Base-by-base conservation (phyloP, 805 yeast species). In the Kodamaea laetipori region DNA sequence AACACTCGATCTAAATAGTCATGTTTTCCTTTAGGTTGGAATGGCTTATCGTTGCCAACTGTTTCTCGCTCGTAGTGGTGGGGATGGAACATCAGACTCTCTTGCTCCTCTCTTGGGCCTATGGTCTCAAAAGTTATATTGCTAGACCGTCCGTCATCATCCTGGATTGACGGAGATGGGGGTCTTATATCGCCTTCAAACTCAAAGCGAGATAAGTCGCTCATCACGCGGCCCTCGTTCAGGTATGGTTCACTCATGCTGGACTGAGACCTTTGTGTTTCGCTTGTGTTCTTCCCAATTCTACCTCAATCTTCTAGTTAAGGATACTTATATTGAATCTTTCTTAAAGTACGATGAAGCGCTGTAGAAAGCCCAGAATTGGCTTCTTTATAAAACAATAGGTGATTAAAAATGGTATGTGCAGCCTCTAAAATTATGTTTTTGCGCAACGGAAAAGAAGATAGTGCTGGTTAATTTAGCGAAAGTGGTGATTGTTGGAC, bases 131-230 rank as follows among this genome's bases (percentile, higher is more conserved):
- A 46, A 7, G 47, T 43, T 4, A 44, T 40, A 7, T 41, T 32
- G 12, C 48, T 46, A 25, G 43, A 44, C 12, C 39, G 37, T 6
- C 37, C 50, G 31, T 42, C 54, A 21, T 24, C 48, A n/a, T 30
- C 12, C 3, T 32, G 36, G 5, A 63, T 53, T 1, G 71, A 70
- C 6, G 71, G 58, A 2, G 64, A 60, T 48, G 70, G 46, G 3
- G 71, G 63, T 27, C 70, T 47, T 19, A 52, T 47, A 2, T 49
- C 51, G 16, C 48, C 47, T 18, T 60, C 64, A 40, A 51, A 58
- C 26, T 65, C 65, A 40, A 66, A 68, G 6, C 72, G 53, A 13
- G 70, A 60, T 7, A 54, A 41, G 44, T 66, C 71, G 45, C 67
- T 57, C 7, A 62, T 60, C 10, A 65, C 56, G 21, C 67, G 49